Percentiles rank a stretch among this genome's conserved stretches.
These are phyloP conservation scores for Apiotrichum veenhuisii DNA, from an alignment of 1,284 basidiomycete genomes.

Conservation along the genomic window DNA sequence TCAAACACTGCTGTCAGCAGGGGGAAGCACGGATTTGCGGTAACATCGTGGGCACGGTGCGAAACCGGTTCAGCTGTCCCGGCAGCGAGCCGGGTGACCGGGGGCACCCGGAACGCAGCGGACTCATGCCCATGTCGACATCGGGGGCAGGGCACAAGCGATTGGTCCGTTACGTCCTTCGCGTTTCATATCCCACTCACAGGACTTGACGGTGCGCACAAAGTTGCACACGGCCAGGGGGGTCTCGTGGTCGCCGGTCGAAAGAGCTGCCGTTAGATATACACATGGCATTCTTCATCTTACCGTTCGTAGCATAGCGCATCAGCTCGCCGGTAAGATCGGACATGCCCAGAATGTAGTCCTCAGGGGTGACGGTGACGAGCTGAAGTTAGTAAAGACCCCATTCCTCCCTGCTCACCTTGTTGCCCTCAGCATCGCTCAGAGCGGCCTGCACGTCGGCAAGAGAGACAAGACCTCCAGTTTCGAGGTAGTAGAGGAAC, in stretches of 20 bases:
- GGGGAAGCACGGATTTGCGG: not conserved
- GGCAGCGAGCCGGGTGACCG: no score
- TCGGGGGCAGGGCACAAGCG: not conserved
- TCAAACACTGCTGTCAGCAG: conserved; percentile 32
- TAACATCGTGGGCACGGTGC: not conserved
- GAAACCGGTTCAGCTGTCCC: no score
- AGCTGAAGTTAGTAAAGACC: conserved; percentile 20
- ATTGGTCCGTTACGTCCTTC: not conserved
- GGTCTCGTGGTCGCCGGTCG: conserved; percentile 65
- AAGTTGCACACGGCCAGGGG: conserved; percentile 70
- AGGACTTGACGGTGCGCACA: conserved; percentile 73
- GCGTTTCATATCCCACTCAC: conserved; percentile 51
- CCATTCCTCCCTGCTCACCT: conserved; percentile 3
- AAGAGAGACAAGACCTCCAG: conserved; percentile 66
- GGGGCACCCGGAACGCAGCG: no score
- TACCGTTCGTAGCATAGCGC: conserved; percentile 75
- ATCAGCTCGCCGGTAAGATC: conserved; percentile 95
- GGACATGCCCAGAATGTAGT: conserved; percentile 87
- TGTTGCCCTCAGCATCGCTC: conserved; percentile 48
- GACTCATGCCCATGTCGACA: no score
- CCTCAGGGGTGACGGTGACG: conserved; percentile 69
- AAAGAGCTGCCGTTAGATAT: conserved; percentile 47
- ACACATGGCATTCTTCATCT: conserved; percentile 9
- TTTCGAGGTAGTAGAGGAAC: conserved; percentile 81
- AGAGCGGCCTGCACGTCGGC: conserved; percentile 65